Conservation (phyloP, 2,329 filamentous ascomycete species). For the Parasarocladium wereldwijsianum region DNA sequence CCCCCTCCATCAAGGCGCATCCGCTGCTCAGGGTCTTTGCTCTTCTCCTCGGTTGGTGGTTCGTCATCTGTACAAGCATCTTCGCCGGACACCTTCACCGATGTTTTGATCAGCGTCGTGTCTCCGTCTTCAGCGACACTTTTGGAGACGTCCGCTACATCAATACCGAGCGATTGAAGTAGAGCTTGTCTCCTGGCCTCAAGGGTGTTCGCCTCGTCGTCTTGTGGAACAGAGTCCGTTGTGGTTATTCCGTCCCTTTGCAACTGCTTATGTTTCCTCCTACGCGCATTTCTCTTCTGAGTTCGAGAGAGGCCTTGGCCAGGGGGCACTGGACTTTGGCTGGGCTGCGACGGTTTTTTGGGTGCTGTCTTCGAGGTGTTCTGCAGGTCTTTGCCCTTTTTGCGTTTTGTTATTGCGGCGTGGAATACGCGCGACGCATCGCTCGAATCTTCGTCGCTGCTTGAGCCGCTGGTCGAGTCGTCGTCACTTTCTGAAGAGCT, state of each 20-base stretch:
- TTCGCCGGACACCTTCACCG: neutral
- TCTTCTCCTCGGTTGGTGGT: constrained; percentile 3
- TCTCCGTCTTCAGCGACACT: neutral
- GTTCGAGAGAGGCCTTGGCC: constrained; percentile 26
- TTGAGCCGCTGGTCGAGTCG: too few relatives aligned
- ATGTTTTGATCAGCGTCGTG: too few relatives aligned
- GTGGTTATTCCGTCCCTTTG: neutral
- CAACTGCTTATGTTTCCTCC: constrained; percentile 21
- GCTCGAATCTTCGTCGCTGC: too few relatives aligned
- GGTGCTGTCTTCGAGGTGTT: constrained; percentile 3
- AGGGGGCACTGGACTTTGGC: constrained; percentile 13
- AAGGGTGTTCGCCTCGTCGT: constrained; percentile 10
- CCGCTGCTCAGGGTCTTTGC: constrained; percentile 4
- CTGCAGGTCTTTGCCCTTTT: too few relatives aligned
- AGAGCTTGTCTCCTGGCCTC: constrained; percentile 25
- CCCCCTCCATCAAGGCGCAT: constrained; percentile 34
- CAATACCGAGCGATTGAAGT: constrained; percentile 13
- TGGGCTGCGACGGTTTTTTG: constrained; percentile 4
- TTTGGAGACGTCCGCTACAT: neutral
- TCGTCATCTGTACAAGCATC: constrained; percentile 1
- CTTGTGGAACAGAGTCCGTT: neutral
- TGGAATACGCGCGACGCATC: too few relatives aligned
- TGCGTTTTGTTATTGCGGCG: too few relatives aligned
- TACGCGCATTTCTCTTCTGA: constrained; percentile 35
- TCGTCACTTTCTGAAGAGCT: too few relatives aligned